A percentile compares a stretch with the other conserved stretches of the same genome.
phyloP scores from a whole-genome alignment of 2,329 filamentous ascomycete genomes.

The Aspergillus chevalieri region DNA sequence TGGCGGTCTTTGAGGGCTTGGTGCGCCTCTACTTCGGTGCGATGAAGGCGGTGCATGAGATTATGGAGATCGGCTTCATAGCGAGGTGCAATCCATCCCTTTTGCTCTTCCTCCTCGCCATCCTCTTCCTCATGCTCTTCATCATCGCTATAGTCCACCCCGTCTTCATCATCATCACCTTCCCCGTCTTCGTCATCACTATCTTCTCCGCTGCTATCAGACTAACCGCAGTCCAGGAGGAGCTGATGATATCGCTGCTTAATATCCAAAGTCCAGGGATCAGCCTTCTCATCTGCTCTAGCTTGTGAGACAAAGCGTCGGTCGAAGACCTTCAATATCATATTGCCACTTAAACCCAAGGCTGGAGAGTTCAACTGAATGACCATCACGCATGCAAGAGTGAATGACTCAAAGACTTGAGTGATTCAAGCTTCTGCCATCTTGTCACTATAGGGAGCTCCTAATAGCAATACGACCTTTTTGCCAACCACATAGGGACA shows the following conservation, averaged over 20 bases:
- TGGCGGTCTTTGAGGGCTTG: constrained; percentile 10
- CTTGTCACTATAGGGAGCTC: too few species aligned
- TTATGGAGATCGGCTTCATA: constrained; percentile 14
- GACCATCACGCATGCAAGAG: constrained; percentile 13
- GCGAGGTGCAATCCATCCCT: constrained; percentile 7
- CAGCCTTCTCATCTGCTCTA: constrained; percentile 7
- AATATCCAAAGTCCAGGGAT: constrained; percentile 8
- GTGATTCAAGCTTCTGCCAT: constrained; percentile 5
- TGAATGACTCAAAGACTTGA: constrained; percentile 12
- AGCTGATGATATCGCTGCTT: constrained; percentile 13
- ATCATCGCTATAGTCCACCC: background rate
- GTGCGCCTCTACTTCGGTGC: constrained; percentile 11
- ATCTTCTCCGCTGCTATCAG: constrained; percentile 3
- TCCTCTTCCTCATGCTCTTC: background rate
- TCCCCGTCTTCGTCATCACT: background rate
- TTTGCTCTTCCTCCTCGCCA: background rate
- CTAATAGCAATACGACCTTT: too few species aligned
- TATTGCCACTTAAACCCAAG: constrained; percentile 4
- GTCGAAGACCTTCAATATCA: constrained; percentile 16
- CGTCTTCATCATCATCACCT: too few species aligned
- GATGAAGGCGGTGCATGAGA: constrained; percentile 6
- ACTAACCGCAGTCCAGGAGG: constrained; percentile 4
- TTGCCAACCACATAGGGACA: too few species aligned
- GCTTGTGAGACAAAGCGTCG: constrained; percentile 12
- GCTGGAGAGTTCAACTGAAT: constrained; percentile 4